Conservation (phyloP, 768 basidiomycete genomes). For the Steccherinum ochraceum region DNA sequence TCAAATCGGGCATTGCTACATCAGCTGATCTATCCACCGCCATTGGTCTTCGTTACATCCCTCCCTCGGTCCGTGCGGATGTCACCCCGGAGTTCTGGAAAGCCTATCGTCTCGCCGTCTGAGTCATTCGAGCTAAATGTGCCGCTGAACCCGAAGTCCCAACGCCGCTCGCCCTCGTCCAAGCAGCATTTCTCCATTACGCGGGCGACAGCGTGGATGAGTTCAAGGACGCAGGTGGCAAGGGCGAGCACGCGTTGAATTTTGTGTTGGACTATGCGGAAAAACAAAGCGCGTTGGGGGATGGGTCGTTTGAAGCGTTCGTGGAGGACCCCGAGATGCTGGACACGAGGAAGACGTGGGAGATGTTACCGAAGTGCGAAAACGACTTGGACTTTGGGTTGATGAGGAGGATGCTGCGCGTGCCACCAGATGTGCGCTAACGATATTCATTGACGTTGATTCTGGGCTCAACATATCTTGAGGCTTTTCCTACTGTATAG, state of each 20-base stretch:
- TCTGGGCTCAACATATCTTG: too few species aligned
- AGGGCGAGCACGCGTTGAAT: not conserved
- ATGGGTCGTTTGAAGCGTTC: not conserved
- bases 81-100: not conserved
- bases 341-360: slow-evolving; percentile 1
- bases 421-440: too few species aligned
- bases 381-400: slow-evolving; percentile 8
- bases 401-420: not conserved
- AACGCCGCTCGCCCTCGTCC: not conserved
- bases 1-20: not conserved
- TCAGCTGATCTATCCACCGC: not conserved
- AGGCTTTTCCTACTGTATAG: too few species aligned
- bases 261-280: not conserved
- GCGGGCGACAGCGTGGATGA: too few species aligned
- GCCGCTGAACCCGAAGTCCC: not conserved
- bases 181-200: not conserved
- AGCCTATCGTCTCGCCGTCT: not conserved
- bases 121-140: not conserved
- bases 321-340: slow-evolving; percentile 4
- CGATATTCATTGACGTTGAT: too few species aligned
- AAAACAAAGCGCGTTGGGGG: not conserved
- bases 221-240: not conserved
- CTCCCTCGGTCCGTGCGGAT: not conserved
- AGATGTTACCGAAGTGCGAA: not conserved
- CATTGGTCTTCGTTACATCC: not conserved